Evolutionary conservation across 352 stramenopile genomes (phyloP), one percentile per base, ranked within the genome.

Genomic region (Phytopythium aichiense): DNA sequence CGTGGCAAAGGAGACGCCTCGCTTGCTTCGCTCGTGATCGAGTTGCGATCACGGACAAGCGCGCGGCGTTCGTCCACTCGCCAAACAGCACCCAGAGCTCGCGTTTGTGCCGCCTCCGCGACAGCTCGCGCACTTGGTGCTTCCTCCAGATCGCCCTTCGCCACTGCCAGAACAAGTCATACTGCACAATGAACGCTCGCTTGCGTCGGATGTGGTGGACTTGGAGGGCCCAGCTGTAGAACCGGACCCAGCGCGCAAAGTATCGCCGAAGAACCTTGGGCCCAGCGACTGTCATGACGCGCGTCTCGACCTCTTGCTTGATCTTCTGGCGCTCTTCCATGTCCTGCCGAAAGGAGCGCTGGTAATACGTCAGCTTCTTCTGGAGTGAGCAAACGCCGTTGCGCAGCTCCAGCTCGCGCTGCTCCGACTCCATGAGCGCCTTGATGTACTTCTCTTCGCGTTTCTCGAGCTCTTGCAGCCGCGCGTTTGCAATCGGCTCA

Each of bases 371-470:
- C 20, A 91, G 49, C 48, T 88, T 82, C 16, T 67, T 72, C 31
- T 79, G 71, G 63, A 88, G 71, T 5, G 25, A 43, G 5, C 52
- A 61, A 2, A 93, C 33, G 33, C 84, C 77, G 18, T 80, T 87
- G 13, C 77, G 73, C 4, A 93, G 62, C 33, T 91, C 79, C 0
- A 93, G 61, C 51, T 93, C 84, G 20, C 81, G 74, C 31, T 91
- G 84, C 58, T 93, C 84, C 0, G 80, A 91, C 59, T 86, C 76
- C 73, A 93, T 93, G 23, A 93, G 58, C 9, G 81, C 81, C 18
- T 76, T 72, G 23, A 93, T 87, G 50, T 91, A 91, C 51, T 89
- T 88, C 13, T 80, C 80, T 65, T 93, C 84, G 23, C 79, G 73
- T 1, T 83, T 68, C 28, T 91, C 76, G 0, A 90, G 75, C 22